Percentiles rank a stretch among this genome's conserved stretches.
Evolutionary conservation across 768 basidiomycete species (phyloP).

Genomic region (Leucosporidium creatinivorum): DNA sequence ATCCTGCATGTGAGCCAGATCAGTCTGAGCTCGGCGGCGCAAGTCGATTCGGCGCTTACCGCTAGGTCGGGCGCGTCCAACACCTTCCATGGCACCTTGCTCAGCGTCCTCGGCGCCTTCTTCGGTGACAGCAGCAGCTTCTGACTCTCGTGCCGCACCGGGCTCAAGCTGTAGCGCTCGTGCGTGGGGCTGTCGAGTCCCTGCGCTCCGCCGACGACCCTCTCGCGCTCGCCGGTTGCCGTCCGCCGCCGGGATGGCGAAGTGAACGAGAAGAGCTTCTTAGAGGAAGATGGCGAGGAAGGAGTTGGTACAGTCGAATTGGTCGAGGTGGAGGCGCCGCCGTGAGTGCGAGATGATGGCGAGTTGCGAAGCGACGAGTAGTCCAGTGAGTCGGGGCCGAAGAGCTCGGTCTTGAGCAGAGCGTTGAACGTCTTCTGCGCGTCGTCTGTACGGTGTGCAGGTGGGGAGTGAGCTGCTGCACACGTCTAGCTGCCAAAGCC

Average conservation of each 20-base stretch:
- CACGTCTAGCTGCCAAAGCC: slow-evolving; percentile 2
- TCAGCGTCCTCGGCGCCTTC: slow-evolving; percentile 69
- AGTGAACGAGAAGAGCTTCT: slow-evolving; percentile 34
- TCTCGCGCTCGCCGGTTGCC: slow-evolving; percentile 13
- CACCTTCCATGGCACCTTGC: slow-evolving; percentile 93
- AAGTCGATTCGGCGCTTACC: slow-evolving; percentile 24
- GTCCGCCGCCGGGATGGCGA: slow-evolving; percentile 29
- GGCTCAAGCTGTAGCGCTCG: slow-evolving; percentile 81
- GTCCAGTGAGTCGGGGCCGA: slow-evolving; percentile 38
- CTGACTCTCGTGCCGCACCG: slow-evolving; percentile 75
- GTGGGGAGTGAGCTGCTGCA: background rate
- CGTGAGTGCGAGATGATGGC: slow-evolving; percentile 11
- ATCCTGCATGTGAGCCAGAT: slow-evolving; percentile 46
- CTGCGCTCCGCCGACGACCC: slow-evolving; percentile 63
- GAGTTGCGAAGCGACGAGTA: slow-evolving; percentile 29
- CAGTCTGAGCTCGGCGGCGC: background rate
- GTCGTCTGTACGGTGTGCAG: slow-evolving; percentile 40
- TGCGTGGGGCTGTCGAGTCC: slow-evolving; percentile 74
- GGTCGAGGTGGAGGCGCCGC: slow-evolving; percentile 27
- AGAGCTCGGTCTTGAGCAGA: slow-evolving; percentile 46
- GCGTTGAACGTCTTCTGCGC: slow-evolving; percentile 46
- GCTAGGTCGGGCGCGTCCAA: slow-evolving; percentile 94
- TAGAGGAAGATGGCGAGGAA: slow-evolving; percentile 32
- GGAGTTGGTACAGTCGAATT: slow-evolving; percentile 38
- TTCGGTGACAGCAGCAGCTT: slow-evolving; percentile 76